Conservation (phyloP, 441 rosid species). For the Eruca vesicaria region DNA sequence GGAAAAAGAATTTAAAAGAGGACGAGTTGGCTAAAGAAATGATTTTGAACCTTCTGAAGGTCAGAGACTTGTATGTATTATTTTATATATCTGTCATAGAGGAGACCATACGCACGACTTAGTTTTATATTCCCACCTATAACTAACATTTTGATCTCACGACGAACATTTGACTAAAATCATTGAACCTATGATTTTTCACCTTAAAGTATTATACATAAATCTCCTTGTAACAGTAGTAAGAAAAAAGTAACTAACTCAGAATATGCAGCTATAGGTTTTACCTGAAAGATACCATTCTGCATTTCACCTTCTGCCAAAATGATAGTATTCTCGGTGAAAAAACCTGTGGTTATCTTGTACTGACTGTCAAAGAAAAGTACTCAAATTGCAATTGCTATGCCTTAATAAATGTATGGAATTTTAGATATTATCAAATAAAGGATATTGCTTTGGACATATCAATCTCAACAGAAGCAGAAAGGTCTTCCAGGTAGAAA, state of each 20-base stretch:
- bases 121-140: slow-evolving; percentile 5
- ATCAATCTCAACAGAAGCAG: slow-evolving; percentile 88
- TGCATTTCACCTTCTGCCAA: slow-evolving; percentile 95
- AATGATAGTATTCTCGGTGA: slow-evolving; percentile 89
- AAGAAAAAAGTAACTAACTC: neutral
- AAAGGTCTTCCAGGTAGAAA: slow-evolving; percentile 89
- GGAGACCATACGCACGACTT: slow-evolving; percentile 1
- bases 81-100: neutral
- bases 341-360: slow-evolving; percentile 90
- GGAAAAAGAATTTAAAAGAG: neutral
- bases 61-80: neutral
- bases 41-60: neutral
- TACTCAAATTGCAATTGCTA: neutral
- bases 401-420: neutral
- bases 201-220: neutral
- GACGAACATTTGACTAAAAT: neutral
- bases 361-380: slow-evolving; percentile 57
- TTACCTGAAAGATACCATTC: slow-evolving; percentile 83
- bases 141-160: slow-evolving; percentile 7
- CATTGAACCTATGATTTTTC: neutral
- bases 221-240: slow-evolving; percentile 2
- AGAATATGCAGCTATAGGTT: slow-evolving; percentile 1
- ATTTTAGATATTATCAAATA: neutral
- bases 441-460: slow-evolving; percentile 97
- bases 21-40: neutral